phyloP scores from a whole-genome alignment of 345 rosid species.

The Pistacia vera region DNA sequence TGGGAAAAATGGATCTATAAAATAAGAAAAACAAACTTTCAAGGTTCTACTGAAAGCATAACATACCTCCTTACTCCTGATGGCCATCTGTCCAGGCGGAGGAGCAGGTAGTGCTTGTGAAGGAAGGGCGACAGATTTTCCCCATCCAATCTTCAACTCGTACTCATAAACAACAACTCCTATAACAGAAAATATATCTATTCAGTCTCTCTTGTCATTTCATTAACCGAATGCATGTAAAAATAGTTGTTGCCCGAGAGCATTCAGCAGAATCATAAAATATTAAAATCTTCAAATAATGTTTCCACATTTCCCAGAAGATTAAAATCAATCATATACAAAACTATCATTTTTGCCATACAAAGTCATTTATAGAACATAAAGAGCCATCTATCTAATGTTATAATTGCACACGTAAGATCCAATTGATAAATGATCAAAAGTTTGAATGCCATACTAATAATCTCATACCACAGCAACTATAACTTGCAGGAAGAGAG shows the following conservation, averaged over 20 bases:
- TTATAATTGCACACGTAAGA: neutral
- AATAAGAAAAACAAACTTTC: constrained; percentile 10
- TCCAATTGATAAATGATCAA: neutral
- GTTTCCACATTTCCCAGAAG: neutral
- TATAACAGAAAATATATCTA: constrained; percentile 31
- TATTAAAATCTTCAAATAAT: too few relatives aligned
- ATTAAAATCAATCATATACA: constrained; percentile 12
- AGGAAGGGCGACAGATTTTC: constrained; percentile 98
- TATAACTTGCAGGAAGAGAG: neutral
- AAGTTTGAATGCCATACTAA: neutral
- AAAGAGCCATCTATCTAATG: neutral
- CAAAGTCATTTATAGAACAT: neutral
- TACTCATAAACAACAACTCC: constrained; percentile 96
- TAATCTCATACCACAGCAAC: neutral
- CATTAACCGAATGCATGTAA: neutral
- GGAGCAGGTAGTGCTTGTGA: constrained; percentile 99
- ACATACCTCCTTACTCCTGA: constrained; percentile 96
- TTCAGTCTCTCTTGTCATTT: constrained; percentile 14
- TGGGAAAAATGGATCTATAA: constrained; percentile 16
- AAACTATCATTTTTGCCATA: neutral
- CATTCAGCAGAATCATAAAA: too few relatives aligned
- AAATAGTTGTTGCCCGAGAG: neutral
- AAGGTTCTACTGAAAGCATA: constrained; percentile 12
- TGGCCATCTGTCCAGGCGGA: constrained; percentile 99
- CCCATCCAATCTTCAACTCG: constrained; percentile 99